These are phyloP conservation scores for Marasmius tenuissimus DNA, from an alignment of 1,284 basidiomycete species.

Conservation along the genomic window DNA sequence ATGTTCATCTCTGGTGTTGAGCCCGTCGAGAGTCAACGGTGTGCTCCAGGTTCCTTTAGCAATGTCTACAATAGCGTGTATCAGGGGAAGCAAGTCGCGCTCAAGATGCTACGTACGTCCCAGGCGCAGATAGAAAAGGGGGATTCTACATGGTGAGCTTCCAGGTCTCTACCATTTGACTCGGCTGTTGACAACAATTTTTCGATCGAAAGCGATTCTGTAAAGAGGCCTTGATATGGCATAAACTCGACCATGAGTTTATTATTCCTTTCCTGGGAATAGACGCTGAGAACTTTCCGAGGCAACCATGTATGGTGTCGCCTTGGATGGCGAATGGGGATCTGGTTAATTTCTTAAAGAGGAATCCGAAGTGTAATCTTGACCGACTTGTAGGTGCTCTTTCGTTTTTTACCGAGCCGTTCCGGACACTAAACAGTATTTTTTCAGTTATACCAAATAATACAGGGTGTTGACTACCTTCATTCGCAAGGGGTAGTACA, in stretches of 20 bases:
- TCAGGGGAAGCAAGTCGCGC: constrained; percentile 14
- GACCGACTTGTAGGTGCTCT: not conserved
- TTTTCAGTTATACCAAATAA: constrained; percentile 12
- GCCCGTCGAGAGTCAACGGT: constrained; percentile 8
- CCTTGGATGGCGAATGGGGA: constrained; percentile 21
- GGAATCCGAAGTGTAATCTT: not conserved
- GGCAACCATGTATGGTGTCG: constrained; percentile 17
- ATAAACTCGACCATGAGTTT: constrained; percentile 17
- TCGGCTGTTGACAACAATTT: not conserved
- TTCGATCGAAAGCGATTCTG: constrained; percentile 13
- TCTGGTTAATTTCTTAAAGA: constrained; percentile 9
- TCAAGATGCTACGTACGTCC: constrained; percentile 21
- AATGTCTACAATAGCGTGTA: constrained; percentile 18
- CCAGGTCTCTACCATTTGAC: not conserved
- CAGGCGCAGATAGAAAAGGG: constrained; percentile 2
- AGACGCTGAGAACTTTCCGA: constrained; percentile 18
- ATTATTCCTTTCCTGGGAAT: constrained; percentile 21
- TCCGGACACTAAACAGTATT: not conserved
- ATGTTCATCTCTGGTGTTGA: constrained; percentile 18
- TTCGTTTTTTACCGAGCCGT: not conserved
- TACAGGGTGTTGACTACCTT: constrained; percentile 12
- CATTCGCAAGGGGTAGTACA: constrained; percentile 13
- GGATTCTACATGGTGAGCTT: constrained; percentile 1
- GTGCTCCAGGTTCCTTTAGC: constrained; percentile 16
- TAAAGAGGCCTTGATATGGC: constrained; percentile 20